phyloP scores from a whole-genome alignment of 345 rosid genomes.

The Corchorus capsularis region DNA sequence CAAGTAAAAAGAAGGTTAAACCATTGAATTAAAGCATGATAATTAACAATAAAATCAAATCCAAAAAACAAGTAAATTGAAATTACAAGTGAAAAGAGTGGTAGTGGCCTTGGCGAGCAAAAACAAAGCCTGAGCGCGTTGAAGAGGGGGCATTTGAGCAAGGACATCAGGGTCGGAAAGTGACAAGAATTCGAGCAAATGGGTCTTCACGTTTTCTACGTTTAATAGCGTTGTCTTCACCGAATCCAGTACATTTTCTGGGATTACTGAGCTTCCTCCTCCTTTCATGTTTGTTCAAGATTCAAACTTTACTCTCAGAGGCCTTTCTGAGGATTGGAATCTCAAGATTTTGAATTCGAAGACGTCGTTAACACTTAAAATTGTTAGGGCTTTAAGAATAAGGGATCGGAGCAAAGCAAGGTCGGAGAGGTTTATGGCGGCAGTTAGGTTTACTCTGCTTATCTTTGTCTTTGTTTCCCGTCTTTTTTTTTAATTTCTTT shows the following conservation, averaged over 20 bases:
- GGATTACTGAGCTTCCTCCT: constrained; percentile 45
- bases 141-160: constrained; percentile 62
- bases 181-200: constrained; percentile 58
- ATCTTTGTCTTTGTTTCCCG: not conserved
- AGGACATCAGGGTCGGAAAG: constrained; percentile 63
- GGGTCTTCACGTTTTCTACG: constrained; percentile 50
- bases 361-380: not conserved
- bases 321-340: not conserved
- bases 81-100: constrained; percentile 56
- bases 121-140: constrained; percentile 66
- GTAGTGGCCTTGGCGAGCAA: constrained; percentile 75
- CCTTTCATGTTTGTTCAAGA: constrained; percentile 39
- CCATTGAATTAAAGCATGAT: not conserved
- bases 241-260: constrained; percentile 64
- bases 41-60: not conserved
- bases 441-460: not conserved
- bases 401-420: not conserved
- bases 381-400: not conserved
- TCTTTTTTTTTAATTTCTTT: no score
- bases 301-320: not conserved
- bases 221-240: constrained; percentile 52
- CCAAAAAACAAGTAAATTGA: not conserved
- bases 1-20: constrained; percentile 3
- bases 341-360: not conserved
- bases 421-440: constrained; percentile 1